Base-by-base conservation (phyloP, 2,329 filamentous ascomycete species). In the Domatiomyces globalis region DNA sequence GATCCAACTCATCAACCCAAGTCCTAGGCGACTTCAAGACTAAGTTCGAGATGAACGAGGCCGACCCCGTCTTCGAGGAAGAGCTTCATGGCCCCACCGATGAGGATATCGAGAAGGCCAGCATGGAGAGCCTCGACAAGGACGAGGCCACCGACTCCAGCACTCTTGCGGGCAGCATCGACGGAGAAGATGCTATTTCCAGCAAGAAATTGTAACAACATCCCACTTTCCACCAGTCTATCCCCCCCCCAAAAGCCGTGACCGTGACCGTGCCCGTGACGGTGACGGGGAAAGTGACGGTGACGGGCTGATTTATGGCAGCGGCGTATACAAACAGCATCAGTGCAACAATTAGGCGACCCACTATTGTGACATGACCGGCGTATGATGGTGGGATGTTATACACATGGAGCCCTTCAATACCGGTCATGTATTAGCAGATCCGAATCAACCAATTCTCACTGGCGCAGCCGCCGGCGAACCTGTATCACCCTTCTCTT, bases 31-130 rank as follows among this genome's bases (percentile, higher is more conserved):
- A 89, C 66, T 87, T 95, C 73, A 94, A 92, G 78, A 94, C 89
- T 70, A 98, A 98, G 73, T 96, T 95, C 67, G 92, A 98, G 70
- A 75, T 85, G 61, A 77, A 87, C 66, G 92, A 96, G 62, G 76
- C 80, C 17, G 90, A 96, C 63, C 89, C 88, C 43, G 85, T 94
- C 63, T 95, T 95, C 60, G 88, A 96, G 67, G 89, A 95, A 70
- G 78, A 79, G 50, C 56, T 92, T 53, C 87, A 94, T 63, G 87
- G 86, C 27, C 76, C 82, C 17, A 62, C 69, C 49, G 71, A 72
- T 25, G 78, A 79, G 49, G 73, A 79, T 48, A 63, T 70, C 51
- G 76, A 83, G 55, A 67, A 75, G 53, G 56, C 54, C 43, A 57
- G 54, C 47, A 54, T 36, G 20, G 70, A 77, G 54, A 62, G 60